A percentile compares a stretch with the other conserved stretches of the same genome.
Conservation (phyloP, 371 early-diverging fungal species). For the Mortierella sp. region DNA sequence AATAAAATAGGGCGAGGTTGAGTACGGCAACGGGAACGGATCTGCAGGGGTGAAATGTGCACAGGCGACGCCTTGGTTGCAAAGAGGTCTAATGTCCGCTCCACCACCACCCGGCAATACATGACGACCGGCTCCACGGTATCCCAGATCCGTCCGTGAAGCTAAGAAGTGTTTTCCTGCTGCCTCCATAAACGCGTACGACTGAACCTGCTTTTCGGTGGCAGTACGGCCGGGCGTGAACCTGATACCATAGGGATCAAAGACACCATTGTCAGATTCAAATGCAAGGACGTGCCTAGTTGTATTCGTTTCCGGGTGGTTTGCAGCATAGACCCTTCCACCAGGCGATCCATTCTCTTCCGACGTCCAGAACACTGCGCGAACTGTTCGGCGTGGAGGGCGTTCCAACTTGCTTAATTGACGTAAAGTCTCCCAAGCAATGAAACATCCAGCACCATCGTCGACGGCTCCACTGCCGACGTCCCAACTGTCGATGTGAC, state of each 20-base stretch:
- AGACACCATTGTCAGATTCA: slow-evolving; percentile 66
- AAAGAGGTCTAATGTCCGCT: slow-evolving; percentile 59
- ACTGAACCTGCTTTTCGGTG: slow-evolving; percentile 42
- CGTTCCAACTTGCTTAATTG: slow-evolving; percentile 53
- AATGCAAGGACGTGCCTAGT: slow-evolving; percentile 62
- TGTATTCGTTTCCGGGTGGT: slow-evolving; percentile 55
- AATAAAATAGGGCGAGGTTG: slow-evolving; percentile 48
- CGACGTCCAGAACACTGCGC: slow-evolving; percentile 68
- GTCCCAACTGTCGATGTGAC: slow-evolving; percentile 73
- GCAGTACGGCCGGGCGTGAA: slow-evolving; percentile 29
- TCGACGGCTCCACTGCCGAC: slow-evolving; percentile 67
- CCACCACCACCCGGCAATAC: slow-evolving; percentile 48
- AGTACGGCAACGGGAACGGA: slow-evolving; percentile 55
- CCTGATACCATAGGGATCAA: slow-evolving; percentile 64
- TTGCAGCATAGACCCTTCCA: slow-evolving; percentile 59
- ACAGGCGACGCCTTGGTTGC: slow-evolving; percentile 61
- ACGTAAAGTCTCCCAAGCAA: slow-evolving; percentile 64
- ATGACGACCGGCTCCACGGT: slow-evolving; percentile 38
- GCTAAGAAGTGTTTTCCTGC: slow-evolving; percentile 47
- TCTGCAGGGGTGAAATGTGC: slow-evolving; percentile 59
- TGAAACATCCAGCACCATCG: slow-evolving; percentile 66
- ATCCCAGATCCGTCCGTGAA: slow-evolving; percentile 40
- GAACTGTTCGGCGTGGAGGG: slow-evolving; percentile 65
- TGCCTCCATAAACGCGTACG: slow-evolving; percentile 38
- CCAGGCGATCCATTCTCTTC: slow-evolving; percentile 67